Evolutionary conservation across 495 filamentous ascomycete genomes (phyloP).

Genomic region (Aspergillus saccharolyticus): DNA sequence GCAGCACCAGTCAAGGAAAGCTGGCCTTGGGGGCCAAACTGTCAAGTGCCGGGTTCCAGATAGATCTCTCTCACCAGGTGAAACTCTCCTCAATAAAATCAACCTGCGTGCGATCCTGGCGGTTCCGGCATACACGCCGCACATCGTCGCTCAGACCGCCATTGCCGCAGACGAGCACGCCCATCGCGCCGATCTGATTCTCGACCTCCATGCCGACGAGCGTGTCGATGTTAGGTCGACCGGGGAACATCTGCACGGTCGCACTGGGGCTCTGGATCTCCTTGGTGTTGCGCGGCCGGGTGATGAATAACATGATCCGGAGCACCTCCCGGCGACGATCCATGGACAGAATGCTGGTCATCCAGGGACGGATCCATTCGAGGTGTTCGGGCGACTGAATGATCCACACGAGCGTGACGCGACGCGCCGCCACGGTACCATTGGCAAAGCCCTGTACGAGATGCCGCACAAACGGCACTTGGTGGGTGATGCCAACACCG

Average conservation of each 20-base stretch:
- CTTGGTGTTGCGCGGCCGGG: slow-evolving; percentile 66
- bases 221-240: slow-evolving; percentile 74
- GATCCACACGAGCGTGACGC: slow-evolving; percentile 82
- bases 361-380: slow-evolving; percentile 92
- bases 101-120: slow-evolving; percentile 58
- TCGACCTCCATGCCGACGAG: slow-evolving; percentile 72
- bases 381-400: slow-evolving; percentile 81
- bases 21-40: neutral
- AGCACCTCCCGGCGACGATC: slow-evolving; percentile 71
- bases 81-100: slow-evolving; percentile 89
- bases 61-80: slow-evolving; percentile 58
- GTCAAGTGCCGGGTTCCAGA: neutral
- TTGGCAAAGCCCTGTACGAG: slow-evolving; percentile 69
- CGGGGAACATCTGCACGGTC: slow-evolving; percentile 80
- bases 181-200: slow-evolving; percentile 78
- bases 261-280: slow-evolving; percentile 64
- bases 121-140: slow-evolving; percentile 61
- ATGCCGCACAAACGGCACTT: slow-evolving; percentile 81
- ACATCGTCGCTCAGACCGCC: slow-evolving; percentile 82
- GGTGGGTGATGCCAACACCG: slow-evolving; percentile 91
- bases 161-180: slow-evolving; percentile 84
- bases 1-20: neutral
- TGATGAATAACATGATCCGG: slow-evolving; percentile 81
- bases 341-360: slow-evolving; percentile 80
- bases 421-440: slow-evolving; percentile 72